A percentile compares a stretch with the other conserved stretches of the same genome.
These are phyloP conservation scores for Karstenula rhodostoma DNA, from an alignment of 2,329 filamentous ascomycete genomes.

Conservation along the genomic window DNA sequence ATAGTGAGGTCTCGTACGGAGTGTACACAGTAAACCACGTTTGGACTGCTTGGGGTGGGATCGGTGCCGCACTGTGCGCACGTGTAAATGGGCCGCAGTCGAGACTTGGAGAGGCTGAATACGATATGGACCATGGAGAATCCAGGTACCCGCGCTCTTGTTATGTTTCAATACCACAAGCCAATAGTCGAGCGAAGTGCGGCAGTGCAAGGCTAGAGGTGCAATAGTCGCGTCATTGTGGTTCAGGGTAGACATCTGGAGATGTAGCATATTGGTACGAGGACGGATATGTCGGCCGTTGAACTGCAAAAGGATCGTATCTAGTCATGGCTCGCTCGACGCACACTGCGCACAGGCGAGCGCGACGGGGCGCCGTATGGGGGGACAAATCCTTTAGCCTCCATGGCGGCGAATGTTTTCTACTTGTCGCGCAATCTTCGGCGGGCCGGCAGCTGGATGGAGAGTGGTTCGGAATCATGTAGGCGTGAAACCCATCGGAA, in stretches of 20 bases:
- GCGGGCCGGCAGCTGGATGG: slow-evolving; percentile 3
- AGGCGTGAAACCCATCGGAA: slow-evolving; percentile 14
- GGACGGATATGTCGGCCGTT: not conserved
- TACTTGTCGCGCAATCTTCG: not conserved
- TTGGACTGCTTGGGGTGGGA: not conserved
- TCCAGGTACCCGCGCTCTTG: slow-evolving; percentile 4
- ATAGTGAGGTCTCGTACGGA: not conserved
- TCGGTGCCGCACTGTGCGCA: not conserved
- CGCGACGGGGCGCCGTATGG: not conserved
- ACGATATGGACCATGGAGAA: not conserved
- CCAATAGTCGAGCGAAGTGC: too few relatives aligned
- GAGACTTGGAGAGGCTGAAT: not conserved
- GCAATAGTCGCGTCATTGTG: too few relatives aligned
- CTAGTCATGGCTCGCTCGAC: not conserved
- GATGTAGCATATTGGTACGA: not conserved
- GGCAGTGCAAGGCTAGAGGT: not conserved
- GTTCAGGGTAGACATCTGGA: not conserved
- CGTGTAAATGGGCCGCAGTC: not conserved
- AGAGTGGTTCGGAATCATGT: not conserved
- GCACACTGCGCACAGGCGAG: not conserved
- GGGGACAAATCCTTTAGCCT: slow-evolving; percentile 5
- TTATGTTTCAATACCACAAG: not conserved
- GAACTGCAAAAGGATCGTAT: not conserved
- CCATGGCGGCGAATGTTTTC: not conserved
- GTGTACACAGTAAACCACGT: not conserved